These are phyloP conservation scores for Pseudogymnoascus sp. DNA, from an alignment of 2,329 filamentous ascomycete species.

Conservation along the genomic window DNA sequence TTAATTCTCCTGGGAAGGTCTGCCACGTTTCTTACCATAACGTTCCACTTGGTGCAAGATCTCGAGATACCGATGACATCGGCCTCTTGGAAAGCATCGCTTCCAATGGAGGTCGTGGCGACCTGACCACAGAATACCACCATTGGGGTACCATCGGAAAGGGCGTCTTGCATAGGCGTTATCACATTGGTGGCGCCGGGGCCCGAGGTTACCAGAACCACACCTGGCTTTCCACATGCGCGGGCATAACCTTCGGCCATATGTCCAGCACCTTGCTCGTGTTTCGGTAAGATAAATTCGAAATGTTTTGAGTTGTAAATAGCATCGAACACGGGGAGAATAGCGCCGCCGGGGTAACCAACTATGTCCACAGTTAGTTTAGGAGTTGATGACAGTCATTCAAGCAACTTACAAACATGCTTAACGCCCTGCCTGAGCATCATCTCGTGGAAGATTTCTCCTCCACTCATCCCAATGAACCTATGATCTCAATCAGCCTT, in stretches of 20 bases:
- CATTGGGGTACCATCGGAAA: slow-evolving; percentile 92
- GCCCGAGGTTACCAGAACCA: slow-evolving; percentile 93
- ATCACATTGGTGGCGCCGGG: slow-evolving; percentile 95
- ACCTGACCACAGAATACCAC: slow-evolving; percentile 96
- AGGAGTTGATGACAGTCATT: not conserved
- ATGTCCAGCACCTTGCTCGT: slow-evolving; percentile 96
- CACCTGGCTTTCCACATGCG: slow-evolving; percentile 86
- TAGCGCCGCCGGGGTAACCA: slow-evolving; percentile 89
- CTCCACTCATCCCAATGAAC: slow-evolving; percentile 90
- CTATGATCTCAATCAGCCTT: slow-evolving; percentile 32
- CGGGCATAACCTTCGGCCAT: slow-evolving; percentile 98
- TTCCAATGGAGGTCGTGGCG: slow-evolving; percentile 79
- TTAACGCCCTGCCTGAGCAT: slow-evolving; percentile 90
- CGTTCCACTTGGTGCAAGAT: slow-evolving; percentile 97
- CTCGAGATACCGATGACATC: slow-evolving; percentile 90
- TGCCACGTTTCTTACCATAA: slow-evolving; percentile 92
- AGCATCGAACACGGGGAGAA: slow-evolving; percentile 95
- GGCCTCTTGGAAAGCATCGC: slow-evolving; percentile 94
- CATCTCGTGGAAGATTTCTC: slow-evolving; percentile 98
- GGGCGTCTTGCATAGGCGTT: slow-evolving; percentile 91
- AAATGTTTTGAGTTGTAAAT: slow-evolving; percentile 98
- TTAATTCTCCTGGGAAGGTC: slow-evolving; percentile 92
- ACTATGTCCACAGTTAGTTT: slow-evolving; percentile 38
- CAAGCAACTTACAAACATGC: slow-evolving; percentile 67
- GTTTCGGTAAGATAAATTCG: slow-evolving; percentile 87